Percentiles rank a stretch among this genome's conserved stretches.
These are phyloP conservation scores for Venturia aucupariae DNA, from an alignment of 2,329 filamentous ascomycete species.

Conservation along the genomic window DNA sequence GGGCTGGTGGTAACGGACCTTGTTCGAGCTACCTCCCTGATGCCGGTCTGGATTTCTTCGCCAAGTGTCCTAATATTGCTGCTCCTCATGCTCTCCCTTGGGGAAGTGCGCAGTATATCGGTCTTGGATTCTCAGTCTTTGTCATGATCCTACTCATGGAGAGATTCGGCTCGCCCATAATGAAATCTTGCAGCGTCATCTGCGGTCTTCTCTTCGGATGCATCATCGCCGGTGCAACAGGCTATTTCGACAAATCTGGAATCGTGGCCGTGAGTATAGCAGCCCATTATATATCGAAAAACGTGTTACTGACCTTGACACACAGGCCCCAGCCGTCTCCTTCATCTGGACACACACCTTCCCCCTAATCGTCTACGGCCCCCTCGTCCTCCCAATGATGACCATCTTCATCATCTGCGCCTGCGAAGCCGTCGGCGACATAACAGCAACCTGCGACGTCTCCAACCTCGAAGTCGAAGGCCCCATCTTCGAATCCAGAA, in stretches of 20 bases:
- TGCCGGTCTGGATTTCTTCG: slow-evolving; percentile 53
- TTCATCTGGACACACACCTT: slow-evolving; percentile 78
- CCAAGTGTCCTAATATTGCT: slow-evolving; percentile 44
- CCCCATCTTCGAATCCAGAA: slow-evolving; percentile 60
- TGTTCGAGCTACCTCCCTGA: slow-evolving; percentile 36
- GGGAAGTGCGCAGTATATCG: too few relatives aligned
- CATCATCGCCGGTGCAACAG: slow-evolving; percentile 66
- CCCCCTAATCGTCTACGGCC: slow-evolving; percentile 59
- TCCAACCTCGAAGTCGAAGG: slow-evolving; percentile 67
- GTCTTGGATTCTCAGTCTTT: slow-evolving; percentile 70
- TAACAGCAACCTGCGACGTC: slow-evolving; percentile 74
- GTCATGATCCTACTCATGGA: slow-evolving; percentile 71
- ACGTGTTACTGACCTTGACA: too few relatives aligned
- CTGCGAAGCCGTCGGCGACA: slow-evolving; percentile 71
- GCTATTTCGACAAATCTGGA: slow-evolving; percentile 63
- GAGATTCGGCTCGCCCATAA: slow-evolving; percentile 71
- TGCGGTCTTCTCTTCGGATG: slow-evolving; percentile 67
- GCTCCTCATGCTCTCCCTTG: slow-evolving; percentile 62
- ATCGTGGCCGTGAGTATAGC: slow-evolving; percentile 47
- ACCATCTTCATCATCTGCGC: slow-evolving; percentile 57
- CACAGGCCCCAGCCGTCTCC: slow-evolving; percentile 50
- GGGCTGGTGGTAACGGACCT: slow-evolving; percentile 55
- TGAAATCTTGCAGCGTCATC: slow-evolving; percentile 72
- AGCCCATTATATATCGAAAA: too few relatives aligned
- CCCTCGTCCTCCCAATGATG: slow-evolving; percentile 62